phyloP scores from a whole-genome alignment of 768 basidiomycete genomes.

The Tylopilus sp. region DNA sequence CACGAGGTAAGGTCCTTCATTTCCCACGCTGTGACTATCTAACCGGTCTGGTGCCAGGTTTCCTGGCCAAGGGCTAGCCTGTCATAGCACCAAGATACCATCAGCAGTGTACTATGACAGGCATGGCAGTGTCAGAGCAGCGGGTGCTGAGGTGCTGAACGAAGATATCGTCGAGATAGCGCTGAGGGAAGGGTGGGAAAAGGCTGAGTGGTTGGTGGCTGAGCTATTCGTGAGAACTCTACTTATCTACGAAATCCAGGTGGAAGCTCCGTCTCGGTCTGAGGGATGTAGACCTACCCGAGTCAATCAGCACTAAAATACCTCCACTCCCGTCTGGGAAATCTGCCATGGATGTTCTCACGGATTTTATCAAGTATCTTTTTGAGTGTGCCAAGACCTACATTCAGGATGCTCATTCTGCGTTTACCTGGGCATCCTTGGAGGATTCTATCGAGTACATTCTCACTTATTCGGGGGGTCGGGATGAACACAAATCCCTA shows the following conservation, averaged over 20 bases:
- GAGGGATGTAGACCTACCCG: slow-evolving; percentile 12
- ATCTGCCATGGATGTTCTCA: not conserved
- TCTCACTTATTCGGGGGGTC: slow-evolving; percentile 19
- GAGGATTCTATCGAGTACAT: slow-evolving; percentile 17
- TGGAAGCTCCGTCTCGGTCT: slow-evolving; percentile 27
- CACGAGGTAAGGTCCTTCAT: not conserved
- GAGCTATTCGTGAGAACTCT: too few species aligned
- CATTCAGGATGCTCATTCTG: slow-evolving; percentile 13
- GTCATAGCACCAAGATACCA: slow-evolving; percentile 42
- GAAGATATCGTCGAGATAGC: slow-evolving; percentile 32
- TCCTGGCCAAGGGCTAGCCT: slow-evolving; percentile 34
- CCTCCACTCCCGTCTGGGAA: slow-evolving; percentile 25
- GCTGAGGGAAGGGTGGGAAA: slow-evolving; percentile 25
- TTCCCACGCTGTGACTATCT: too few species aligned
- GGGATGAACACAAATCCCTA: slow-evolving; percentile 10
- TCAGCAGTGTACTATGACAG: slow-evolving; percentile 43
- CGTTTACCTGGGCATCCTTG: slow-evolving; percentile 12
- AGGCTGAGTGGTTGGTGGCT: slow-evolving; percentile 17
- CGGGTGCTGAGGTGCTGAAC: slow-evolving; percentile 38
- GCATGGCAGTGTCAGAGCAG: slow-evolving; percentile 32
- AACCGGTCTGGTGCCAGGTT: slow-evolving; percentile 29
- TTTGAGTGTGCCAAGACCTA: slow-evolving; percentile 11
- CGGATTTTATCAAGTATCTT: not conserved
- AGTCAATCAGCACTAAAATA: slow-evolving; percentile 8
- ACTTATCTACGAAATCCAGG: slow-evolving; percentile 7